A percentile compares a stretch with the other conserved stretches of the same genome.
phyloP scores from a whole-genome alignment of 805 yeast genomes.

The Starmerella kuoi region DNA sequence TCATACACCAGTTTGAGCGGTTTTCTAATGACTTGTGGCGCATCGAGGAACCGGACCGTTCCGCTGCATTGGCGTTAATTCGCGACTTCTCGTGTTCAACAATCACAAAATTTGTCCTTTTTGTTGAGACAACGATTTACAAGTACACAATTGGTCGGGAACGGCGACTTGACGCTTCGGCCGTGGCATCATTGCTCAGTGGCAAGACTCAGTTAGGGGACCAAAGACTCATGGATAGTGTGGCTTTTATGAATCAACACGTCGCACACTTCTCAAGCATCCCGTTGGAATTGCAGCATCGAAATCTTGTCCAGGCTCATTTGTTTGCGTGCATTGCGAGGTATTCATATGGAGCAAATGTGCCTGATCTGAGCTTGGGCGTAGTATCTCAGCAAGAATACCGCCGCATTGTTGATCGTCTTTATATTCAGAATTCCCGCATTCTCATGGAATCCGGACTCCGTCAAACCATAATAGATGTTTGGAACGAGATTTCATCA shows the following conservation, averaged over 20 bases:
- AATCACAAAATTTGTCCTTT: neutral
- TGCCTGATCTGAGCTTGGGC: neutral
- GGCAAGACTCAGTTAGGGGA: neutral
- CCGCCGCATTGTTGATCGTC: neutral
- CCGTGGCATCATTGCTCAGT: neutral
- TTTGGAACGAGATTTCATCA: slow-evolving; percentile 14
- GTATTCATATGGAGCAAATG: too few relatives aligned
- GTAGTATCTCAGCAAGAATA: neutral
- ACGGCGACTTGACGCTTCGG: neutral
- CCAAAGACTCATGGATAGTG: neutral
- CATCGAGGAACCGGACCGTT: neutral
- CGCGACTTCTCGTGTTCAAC: neutral
- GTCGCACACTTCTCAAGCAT: too few relatives aligned
- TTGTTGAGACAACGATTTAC: neutral
- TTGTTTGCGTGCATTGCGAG: neutral
- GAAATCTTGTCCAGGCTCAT: neutral
- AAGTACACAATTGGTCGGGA: neutral
- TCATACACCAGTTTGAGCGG: neutral
- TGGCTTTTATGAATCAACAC: too few relatives aligned
- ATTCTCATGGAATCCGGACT: slow-evolving; percentile 9
- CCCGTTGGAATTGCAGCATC: neutral
- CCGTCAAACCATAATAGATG: slow-evolving; percentile 2
- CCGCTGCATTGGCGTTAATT: neutral
- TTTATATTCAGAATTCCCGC: neutral
- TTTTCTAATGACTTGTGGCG: neutral